Base-by-base conservation (phyloP, 805 yeast species). In the Scheffersomyces lignosus region DNA sequence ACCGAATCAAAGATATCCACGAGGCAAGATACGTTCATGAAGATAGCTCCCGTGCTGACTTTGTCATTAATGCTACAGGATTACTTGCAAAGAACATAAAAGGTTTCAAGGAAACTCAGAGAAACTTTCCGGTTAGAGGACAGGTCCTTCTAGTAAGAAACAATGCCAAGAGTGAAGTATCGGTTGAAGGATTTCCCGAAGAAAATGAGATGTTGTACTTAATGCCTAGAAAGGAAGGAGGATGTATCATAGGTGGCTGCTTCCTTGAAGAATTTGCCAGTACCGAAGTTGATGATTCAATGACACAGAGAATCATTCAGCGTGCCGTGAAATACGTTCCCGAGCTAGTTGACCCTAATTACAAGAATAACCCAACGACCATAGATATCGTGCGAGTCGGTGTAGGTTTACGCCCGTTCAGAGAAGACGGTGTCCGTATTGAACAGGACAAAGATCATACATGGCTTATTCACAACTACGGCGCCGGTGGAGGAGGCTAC, bases 191-290 rank as follows among this genome's bases (percentile, higher is more conserved):
- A 0, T 61, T 61, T 34, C 54, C 58, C 12, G 67, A 52, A 1
- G 55, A 53, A 1, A 52, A 58, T 27, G 88, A 83, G 45, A 51
- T 62, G 33, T 59, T 81, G 18, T 81, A 82, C 50, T 62, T 78
- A 24, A 76, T 82, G 69, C 88, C 88, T n/a, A 60, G 88, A 38
- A 77, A 75, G 42, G 88, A 82, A 58, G 87, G 88, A n/a, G 86
- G 85, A 30, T 66, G 77, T 23, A 77, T 82, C 27, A 70, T 82
- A 38, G 89, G 88, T 3, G 89, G 88, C 0, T 52, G 64, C 29
- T 58, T 63, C 27, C 30, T 37, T 5, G 41, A 33, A 3, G 43
- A 54, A 23, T 43, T 41, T 27, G 33, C 36, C 22, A 40, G 45
- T 9, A 34, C 38, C 43, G 17, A 13, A n/a, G 35, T 50, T 28